These are phyloP conservation scores for Cordyceps tenuipes DNA, from an alignment of 2,329 filamentous ascomycete genomes.

Conservation along the genomic window DNA sequence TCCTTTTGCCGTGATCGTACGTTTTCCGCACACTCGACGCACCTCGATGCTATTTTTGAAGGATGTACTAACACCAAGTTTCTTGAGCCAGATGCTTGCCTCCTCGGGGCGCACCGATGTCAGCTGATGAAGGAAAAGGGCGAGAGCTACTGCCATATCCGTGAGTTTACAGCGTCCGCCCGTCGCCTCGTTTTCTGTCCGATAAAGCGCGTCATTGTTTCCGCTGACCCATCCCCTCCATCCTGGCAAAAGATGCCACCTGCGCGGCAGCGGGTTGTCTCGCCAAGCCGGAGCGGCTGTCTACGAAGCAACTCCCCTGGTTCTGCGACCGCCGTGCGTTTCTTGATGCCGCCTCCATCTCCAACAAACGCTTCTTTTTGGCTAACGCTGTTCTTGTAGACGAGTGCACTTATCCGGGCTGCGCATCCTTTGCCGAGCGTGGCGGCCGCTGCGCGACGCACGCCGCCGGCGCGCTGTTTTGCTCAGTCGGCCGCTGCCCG, in stretches of 20 bases:
- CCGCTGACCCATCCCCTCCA: too few relatives aligned
- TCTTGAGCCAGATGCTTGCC: not conserved
- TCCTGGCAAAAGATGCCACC: not conserved
- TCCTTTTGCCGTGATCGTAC: not conserved
- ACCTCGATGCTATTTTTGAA: not conserved
- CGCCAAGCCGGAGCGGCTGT: not conserved
- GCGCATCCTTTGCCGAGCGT: not conserved
- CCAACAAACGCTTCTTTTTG: too few relatives aligned
- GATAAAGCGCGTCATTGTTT: not conserved
- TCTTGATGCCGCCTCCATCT: too few relatives aligned
- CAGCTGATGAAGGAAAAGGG: not conserved
- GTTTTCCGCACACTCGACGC: not conserved
- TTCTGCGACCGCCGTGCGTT: constrained; percentile 4
- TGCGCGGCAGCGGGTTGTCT: not conserved
- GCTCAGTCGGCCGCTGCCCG: not conserved
- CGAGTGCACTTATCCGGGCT: not conserved
- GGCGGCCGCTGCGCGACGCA: not conserved
- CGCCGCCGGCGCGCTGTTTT: not conserved
- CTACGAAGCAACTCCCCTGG: not conserved
- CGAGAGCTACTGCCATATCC: not conserved
- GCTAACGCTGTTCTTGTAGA: not conserved
- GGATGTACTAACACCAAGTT: not conserved
- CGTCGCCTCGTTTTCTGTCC: not conserved
- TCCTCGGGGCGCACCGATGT: not conserved
- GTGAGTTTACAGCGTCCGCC: not conserved